phyloP scores from a whole-genome alignment of 441 rosid species.

The Cnidoscolus chayamansa region DNA sequence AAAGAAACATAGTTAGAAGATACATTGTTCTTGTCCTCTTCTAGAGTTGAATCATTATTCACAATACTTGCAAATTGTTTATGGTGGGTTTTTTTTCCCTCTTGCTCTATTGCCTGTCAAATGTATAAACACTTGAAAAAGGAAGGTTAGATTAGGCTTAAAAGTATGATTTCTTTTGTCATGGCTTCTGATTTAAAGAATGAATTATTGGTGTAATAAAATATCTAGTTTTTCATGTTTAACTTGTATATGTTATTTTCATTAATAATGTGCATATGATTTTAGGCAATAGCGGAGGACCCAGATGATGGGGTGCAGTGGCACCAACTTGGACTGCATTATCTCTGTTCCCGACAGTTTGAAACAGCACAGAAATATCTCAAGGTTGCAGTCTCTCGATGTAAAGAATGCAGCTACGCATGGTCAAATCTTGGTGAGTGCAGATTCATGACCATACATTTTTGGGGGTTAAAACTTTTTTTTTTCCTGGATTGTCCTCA shows the following conservation, averaged over 20 bases:
- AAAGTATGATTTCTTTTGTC: background rate
- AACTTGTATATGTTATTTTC: background rate
- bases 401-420: conserved; percentile 59
- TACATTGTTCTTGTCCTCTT: too few species aligned
- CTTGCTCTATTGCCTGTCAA: background rate
- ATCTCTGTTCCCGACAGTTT: conserved; percentile 65
- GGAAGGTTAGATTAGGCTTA: background rate
- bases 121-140: background rate
- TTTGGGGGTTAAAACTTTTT: background rate
- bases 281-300: conserved; percentile 81
- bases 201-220: background rate
- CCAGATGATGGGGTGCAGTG: conserved; percentile 83
- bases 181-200: background rate
- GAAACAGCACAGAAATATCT: conserved; percentile 75
- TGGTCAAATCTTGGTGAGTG: conserved; percentile 86
- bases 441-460: conserved; percentile 11
- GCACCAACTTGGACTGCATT: conserved; percentile 95
- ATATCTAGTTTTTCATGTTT: background rate
- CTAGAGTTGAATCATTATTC: too few species aligned
- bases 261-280: conserved; percentile 17
- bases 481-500: conserved; percentile 7
- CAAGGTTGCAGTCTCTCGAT: conserved; percentile 65
- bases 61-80: background rate
- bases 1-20: background rate
- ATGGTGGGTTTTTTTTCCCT: background rate